Evolutionary conservation across 2,329 filamentous ascomycete genomes (phyloP).

Genomic region (Fusarium nodosum): DNA sequence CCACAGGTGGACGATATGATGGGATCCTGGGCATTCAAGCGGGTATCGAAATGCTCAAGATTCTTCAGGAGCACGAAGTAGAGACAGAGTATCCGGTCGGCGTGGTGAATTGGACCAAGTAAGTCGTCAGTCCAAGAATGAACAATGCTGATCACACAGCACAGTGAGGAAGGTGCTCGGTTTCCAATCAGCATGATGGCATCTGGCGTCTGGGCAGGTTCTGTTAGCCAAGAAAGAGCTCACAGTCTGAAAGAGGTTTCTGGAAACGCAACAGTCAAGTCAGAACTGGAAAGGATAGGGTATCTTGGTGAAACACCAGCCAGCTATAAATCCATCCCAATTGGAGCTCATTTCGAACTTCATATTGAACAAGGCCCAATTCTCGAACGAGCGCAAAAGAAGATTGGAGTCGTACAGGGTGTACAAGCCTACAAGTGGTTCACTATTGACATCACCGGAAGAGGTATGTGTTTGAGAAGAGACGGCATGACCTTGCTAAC

Average conservation of each 20-base stretch:
- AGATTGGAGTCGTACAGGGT: slow-evolving; percentile 40
- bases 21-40: slow-evolving; percentile 82
- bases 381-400: slow-evolving; percentile 32
- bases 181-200: slow-evolving; percentile 82
- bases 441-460: slow-evolving; percentile 44
- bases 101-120: slow-evolving; percentile 84
- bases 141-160: slow-evolving; percentile 14
- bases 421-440: slow-evolving; percentile 51
- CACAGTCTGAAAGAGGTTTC: slow-evolving; percentile 73
- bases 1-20: slow-evolving; percentile 77
- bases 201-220: slow-evolving; percentile 83
- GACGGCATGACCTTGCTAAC: slow-evolving; percentile 20
- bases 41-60: slow-evolving; percentile 78
- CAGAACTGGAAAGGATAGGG: slow-evolving; percentile 76
- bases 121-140: rapidly evolving
- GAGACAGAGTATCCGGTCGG: slow-evolving; percentile 80
- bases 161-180: slow-evolving; percentile 82
- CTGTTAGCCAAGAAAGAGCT: slow-evolving; percentile 71
- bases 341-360: slow-evolving; percentile 84
- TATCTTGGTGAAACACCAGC: slow-evolving; percentile 69
- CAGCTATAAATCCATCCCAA: slow-evolving; percentile 58
- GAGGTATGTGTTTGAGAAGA: slow-evolving; percentile 20
- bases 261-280: slow-evolving; percentile 46
- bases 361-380: slow-evolving; percentile 79
- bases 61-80: slow-evolving; percentile 75